Percentiles rank a stretch among this genome's conserved stretches.
Evolutionary conservation across 441 rosid species (phyloP).

Genomic region (Manihot esculenta): DNA sequence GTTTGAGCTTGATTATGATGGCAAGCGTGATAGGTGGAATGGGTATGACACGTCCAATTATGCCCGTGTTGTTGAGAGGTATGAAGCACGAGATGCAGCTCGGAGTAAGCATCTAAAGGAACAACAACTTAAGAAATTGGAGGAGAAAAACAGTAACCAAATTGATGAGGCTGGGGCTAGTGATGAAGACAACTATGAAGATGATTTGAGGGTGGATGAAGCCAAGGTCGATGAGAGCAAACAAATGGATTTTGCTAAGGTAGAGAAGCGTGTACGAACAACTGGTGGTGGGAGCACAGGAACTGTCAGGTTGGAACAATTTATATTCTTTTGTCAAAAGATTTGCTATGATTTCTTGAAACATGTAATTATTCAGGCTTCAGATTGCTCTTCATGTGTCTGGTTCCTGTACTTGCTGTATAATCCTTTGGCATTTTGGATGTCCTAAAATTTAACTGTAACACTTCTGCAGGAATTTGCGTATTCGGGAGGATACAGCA

Average conservation of each 20-base stretch:
- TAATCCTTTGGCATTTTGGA: background rate
- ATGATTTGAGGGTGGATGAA: slow-evolving; percentile 74
- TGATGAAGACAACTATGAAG: slow-evolving; percentile 64
- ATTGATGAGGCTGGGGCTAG: slow-evolving; percentile 37
- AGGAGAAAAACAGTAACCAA: slow-evolving; percentile 58
- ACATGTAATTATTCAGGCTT: background rate
- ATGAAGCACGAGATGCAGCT: slow-evolving; percentile 73
- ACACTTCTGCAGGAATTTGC: slow-evolving; percentile 52
- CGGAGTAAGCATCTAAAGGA: slow-evolving; percentile 58
- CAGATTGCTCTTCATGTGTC: slow-evolving; percentile 8
- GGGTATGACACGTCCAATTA: slow-evolving; percentile 60
- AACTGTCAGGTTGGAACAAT: slow-evolving; percentile 51
- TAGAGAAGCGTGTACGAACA: slow-evolving; percentile 88
- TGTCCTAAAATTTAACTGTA: background rate
- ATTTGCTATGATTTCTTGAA: background rate
- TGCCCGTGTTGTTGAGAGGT: slow-evolving; percentile 56
- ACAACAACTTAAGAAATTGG: slow-evolving; percentile 63
- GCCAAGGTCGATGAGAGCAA: slow-evolving; percentile 92
- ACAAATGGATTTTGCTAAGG: slow-evolving; percentile 91
- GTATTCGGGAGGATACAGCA: slow-evolving; percentile 83
- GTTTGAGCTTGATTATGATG: slow-evolving; percentile 72
- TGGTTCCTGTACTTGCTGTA: background rate
- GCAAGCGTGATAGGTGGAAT: slow-evolving; percentile 79
- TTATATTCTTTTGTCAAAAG: background rate
- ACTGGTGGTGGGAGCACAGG: slow-evolving; percentile 94